phyloP scores from a whole-genome alignment of 2,329 filamentous ascomycete species.

The Blumeria graminis region DNA sequence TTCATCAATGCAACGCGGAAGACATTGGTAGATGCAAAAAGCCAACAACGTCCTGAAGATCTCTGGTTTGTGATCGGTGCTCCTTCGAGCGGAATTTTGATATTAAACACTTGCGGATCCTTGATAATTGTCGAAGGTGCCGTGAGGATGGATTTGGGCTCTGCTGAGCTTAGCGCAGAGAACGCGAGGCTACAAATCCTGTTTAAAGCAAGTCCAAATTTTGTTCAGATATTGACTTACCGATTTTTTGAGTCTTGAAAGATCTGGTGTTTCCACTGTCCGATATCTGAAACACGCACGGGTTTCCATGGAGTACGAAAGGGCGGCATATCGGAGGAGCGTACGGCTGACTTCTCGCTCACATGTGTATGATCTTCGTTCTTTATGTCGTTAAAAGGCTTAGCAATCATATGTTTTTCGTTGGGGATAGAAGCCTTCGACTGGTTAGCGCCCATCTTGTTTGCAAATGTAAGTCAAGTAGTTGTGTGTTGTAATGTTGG shows the following conservation, averaged over 20 bases:
- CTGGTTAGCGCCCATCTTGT: slow-evolving; percentile 11
- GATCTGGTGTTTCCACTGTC: slow-evolving; percentile 35
- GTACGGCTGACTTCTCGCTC: slow-evolving; percentile 17
- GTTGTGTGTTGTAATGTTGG: no score
- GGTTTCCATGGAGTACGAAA: slow-evolving; percentile 13
- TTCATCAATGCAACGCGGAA: slow-evolving; percentile 78
- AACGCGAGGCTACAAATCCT: slow-evolving; percentile 37
- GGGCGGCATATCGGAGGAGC: slow-evolving; percentile 15
- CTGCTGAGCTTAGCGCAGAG: slow-evolving; percentile 42
- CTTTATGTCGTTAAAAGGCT: slow-evolving; percentile 21
- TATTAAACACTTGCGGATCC: slow-evolving; percentile 62
- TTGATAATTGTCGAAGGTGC: slow-evolving; percentile 36
- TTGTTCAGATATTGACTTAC: slow-evolving; percentile 12
- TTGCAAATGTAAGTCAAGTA: background rate
- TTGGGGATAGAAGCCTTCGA: slow-evolving; percentile 7
- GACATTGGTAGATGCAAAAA: slow-evolving; percentile 78
- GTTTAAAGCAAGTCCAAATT: slow-evolving; percentile 1
- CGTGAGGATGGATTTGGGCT: slow-evolving; percentile 40
- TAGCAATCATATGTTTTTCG: slow-evolving; percentile 21
- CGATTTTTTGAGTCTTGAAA: slow-evolving; percentile 41
- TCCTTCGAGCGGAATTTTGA: slow-evolving; percentile 62
- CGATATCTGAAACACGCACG: slow-evolving; percentile 26
- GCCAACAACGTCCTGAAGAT: slow-evolving; percentile 66
- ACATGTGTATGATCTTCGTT: slow-evolving; percentile 27
- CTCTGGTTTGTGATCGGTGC: slow-evolving; percentile 67